A percentile compares a stretch with the other conserved stretches of the same genome.
phyloP scores from a whole-genome alignment of 106 monocot genomes.

The Platanthera guangdongensis region DNA sequence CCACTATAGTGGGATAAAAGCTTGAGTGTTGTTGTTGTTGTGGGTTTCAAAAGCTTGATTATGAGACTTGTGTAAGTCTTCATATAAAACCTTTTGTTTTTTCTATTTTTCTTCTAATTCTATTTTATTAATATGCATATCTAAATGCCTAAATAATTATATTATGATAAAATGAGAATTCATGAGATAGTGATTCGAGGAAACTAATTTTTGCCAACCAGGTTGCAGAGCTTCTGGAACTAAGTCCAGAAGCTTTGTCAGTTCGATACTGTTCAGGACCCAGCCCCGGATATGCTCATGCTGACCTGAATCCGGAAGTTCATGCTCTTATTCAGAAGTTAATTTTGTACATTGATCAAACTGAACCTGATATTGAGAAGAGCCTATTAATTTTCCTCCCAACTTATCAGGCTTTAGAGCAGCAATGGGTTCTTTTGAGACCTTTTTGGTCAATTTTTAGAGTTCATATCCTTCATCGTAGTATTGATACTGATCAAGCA shows the following conservation, averaged over 20 bases:
- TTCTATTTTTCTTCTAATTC: background rate
- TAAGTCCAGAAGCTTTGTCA: conserved; percentile 21
- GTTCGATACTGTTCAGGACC: conserved; percentile 25
- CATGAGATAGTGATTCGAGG: background rate
- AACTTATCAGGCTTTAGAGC: conserved; percentile 71
- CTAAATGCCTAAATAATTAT: background rate
- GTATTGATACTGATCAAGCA: conserved; percentile 76
- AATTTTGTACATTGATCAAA: conserved; percentile 53
- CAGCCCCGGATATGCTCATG: conserved; percentile 19
- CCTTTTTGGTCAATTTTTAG: conserved; percentile 36
- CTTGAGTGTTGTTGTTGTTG: background rate
- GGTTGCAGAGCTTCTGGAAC: conserved; percentile 44
- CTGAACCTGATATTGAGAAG: conserved; percentile 60
- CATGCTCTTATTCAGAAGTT: conserved; percentile 55
- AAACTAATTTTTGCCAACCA: conserved; percentile 9
- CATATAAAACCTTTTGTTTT: background rate
- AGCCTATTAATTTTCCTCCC: conserved; percentile 82
- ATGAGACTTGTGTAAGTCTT: background rate
- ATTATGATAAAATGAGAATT: background rate
- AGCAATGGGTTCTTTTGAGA: conserved; percentile 60
- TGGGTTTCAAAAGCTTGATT: background rate
- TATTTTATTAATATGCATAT: background rate
- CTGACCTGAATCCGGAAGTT: conserved; percentile 42
- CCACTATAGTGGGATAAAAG: too few species aligned
- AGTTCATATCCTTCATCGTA: conserved; percentile 77